These are phyloP conservation scores for Geotrichum europaeum DNA, from an alignment of 1,139 yeast genomes.

Conservation along the genomic window DNA sequence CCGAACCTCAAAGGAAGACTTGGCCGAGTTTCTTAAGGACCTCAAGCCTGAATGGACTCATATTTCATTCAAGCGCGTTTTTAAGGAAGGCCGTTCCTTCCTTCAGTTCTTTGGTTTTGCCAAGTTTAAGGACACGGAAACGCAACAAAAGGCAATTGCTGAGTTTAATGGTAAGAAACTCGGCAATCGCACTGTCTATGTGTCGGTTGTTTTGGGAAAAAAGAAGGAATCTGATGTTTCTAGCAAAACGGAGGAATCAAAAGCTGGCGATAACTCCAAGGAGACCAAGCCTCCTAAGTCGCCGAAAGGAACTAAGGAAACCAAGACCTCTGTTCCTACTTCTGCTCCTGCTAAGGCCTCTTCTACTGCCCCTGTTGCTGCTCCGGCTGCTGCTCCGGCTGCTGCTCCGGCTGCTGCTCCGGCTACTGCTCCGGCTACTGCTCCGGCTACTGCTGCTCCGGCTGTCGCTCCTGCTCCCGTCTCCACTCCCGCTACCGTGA, in stretches of 20 bases:
- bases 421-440: conserved; percentile 1
- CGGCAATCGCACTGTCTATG: conserved; percentile 32
- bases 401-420: conserved; percentile 2
- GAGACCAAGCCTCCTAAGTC: conserved; percentile 6
- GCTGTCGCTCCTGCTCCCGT: conserved; percentile 18
- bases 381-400: background rate
- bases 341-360: background rate
- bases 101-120: conserved; percentile 45
- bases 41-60: conserved; percentile 21
- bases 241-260: conserved; percentile 3
- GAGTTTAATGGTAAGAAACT: conserved; percentile 38
- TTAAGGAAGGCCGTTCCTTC: conserved; percentile 4
- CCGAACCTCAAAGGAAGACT: conserved; percentile 30
- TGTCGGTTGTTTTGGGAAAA: conserved; percentile 20
- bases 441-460: conserved; percentile 5
- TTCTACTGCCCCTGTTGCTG: conserved; percentile 13
- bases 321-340: conserved; percentile 4
- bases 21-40: conserved; percentile 27
- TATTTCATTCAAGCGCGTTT: conserved; percentile 3
- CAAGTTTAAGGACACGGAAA: conserved; percentile 42
- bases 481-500: background rate
- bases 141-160: conserved; percentile 42
- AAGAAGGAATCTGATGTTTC: conserved; percentile 12
- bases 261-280: background rate
- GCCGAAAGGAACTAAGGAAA: background rate